A percentile compares a stretch with the other conserved stretches of the same genome.
These are phyloP conservation scores for Metschnikowia reukaufii DNA, from an alignment of 805 yeast species.

Conservation along the genomic window DNA sequence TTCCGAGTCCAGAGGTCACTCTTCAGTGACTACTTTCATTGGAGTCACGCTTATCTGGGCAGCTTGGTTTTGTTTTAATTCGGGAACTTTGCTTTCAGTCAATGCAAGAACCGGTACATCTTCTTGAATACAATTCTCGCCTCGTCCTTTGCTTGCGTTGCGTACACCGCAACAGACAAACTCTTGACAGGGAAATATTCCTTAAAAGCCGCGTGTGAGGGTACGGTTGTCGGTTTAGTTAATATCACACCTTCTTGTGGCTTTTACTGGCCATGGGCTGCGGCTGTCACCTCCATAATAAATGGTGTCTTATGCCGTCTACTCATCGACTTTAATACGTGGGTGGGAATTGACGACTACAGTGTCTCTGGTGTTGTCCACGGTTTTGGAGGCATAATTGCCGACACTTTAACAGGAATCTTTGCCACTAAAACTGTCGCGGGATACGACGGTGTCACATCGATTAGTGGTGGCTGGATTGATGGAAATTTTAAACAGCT, in stretches of 20 bases:
- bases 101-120: constrained; percentile 44
- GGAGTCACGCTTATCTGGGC: constrained; percentile 50
- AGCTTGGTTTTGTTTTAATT: constrained; percentile 51
- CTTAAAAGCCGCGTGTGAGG: constrained; percentile 44
- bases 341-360: constrained; percentile 47
- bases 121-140: constrained; percentile 52
- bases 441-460: constrained; percentile 44
- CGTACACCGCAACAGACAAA: constrained; percentile 46
- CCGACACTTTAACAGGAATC: constrained; percentile 43
- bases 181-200: constrained; percentile 42
- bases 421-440: constrained; percentile 47
- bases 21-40: constrained; percentile 37
- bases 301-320: constrained; percentile 40
- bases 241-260: constrained; percentile 51
- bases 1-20: constrained; percentile 31
- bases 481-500: constrained; percentile 45
- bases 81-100: constrained; percentile 44
- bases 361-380: constrained; percentile 47
- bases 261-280: constrained; percentile 46
- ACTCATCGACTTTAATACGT: constrained; percentile 34
- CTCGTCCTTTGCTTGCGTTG: constrained; percentile 47
- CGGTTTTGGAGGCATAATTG: constrained; percentile 50
- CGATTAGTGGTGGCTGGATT: constrained; percentile 48
- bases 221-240: constrained; percentile 47
- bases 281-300: constrained; percentile 42